These are phyloP conservation scores for Neurospora sp. DNA, from an alignment of 495 filamentous ascomycete genomes.

Conservation along the genomic window DNA sequence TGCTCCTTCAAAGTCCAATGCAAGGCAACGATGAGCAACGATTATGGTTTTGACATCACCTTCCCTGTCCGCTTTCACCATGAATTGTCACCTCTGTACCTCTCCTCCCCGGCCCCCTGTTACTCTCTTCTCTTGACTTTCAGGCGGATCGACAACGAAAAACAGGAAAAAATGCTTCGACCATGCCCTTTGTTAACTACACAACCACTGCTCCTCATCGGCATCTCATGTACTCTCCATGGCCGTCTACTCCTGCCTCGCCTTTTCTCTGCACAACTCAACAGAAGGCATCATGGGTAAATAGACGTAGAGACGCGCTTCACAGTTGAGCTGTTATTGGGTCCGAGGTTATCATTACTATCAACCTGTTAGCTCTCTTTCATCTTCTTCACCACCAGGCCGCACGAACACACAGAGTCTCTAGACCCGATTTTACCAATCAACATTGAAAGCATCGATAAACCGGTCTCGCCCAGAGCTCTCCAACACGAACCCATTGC, in stretches of 20 bases:
- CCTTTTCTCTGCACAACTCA: background rate
- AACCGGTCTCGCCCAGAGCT: background rate
- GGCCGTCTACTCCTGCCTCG: background rate
- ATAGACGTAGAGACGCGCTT: background rate
- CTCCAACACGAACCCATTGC: background rate
- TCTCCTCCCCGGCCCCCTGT: background rate
- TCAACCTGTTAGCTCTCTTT: background rate
- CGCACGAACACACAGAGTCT: background rate
- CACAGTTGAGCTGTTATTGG: background rate
- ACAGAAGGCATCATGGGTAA: background rate
- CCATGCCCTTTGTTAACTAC: background rate
- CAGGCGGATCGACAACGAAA: background rate
- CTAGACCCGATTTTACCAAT: background rate
- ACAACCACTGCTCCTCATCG: no score
- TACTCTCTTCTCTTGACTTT: background rate
- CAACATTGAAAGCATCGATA: background rate
- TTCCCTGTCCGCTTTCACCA: background rate
- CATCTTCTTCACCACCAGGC: background rate
- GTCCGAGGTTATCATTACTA: background rate
- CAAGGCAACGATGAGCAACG: no score
- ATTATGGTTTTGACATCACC: background rate
- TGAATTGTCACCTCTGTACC: background rate
- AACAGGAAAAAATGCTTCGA: background rate
- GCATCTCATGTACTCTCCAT: background rate
- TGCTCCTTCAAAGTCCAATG: no score